Evolutionary conservation across 768 basidiomycete species (phyloP).

Genomic region (Pholiota microspora): DNA sequence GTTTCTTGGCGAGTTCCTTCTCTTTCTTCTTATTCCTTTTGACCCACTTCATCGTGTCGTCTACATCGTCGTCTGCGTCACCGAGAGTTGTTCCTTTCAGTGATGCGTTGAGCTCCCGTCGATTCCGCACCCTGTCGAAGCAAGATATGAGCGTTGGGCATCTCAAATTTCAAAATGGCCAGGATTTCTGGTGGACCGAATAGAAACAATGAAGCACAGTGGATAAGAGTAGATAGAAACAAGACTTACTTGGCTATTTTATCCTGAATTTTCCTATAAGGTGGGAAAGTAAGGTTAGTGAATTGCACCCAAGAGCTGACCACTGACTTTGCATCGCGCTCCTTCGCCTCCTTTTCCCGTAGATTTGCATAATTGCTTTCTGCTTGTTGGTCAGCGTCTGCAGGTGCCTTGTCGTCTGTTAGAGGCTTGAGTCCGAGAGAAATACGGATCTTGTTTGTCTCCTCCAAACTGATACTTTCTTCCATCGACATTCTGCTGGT

Average conservation of each 20-base stretch:
- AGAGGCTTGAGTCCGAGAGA: slow-evolving; percentile 92
- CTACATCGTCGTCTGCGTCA: slow-evolving; percentile 74
- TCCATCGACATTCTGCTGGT: slow-evolving; percentile 61
- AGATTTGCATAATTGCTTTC: slow-evolving; percentile 82
- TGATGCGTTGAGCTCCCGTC: slow-evolving; percentile 87
- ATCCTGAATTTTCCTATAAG: slow-evolving; percentile 64
- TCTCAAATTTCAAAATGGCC: slow-evolving; percentile 21
- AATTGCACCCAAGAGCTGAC: slow-evolving; percentile 8
- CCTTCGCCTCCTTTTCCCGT: slow-evolving; percentile 67
- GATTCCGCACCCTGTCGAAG: slow-evolving; percentile 83
- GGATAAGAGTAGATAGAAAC: slow-evolving; percentile 15
- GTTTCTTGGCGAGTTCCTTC: slow-evolving; percentile 81
- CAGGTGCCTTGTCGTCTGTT: slow-evolving; percentile 72
- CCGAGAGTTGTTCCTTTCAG: slow-evolving; percentile 93
- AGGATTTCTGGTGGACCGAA: slow-evolving; percentile 35
- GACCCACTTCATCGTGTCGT: slow-evolving; percentile 86
- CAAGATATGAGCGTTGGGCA: slow-evolving; percentile 43
- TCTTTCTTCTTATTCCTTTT: slow-evolving; percentile 90
- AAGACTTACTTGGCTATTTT: slow-evolving; percentile 87
- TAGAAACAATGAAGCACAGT: slow-evolving; percentile 43
- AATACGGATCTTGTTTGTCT: slow-evolving; percentile 95
- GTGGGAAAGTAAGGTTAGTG: slow-evolving; percentile 22
- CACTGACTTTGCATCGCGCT: slow-evolving; percentile 75
- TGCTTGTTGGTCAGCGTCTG: slow-evolving; percentile 79
- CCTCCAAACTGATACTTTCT: slow-evolving; percentile 87